These are phyloP conservation scores for Chaetomium olivaceum DNA, from an alignment of 2,329 filamentous ascomycete species.

Conservation along the genomic window DNA sequence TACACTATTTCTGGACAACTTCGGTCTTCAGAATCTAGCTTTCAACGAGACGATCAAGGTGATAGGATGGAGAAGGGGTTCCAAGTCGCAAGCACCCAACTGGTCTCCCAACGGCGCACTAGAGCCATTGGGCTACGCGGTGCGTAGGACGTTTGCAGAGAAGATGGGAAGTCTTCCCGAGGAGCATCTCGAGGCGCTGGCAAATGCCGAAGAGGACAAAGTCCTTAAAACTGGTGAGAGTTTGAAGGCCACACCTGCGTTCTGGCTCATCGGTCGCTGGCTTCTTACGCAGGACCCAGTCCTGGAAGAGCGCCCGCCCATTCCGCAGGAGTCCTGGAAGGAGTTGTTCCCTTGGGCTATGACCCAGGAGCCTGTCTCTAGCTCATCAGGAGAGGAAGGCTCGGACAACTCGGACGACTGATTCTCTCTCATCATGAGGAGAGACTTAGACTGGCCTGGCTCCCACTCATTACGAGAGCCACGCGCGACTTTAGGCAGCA, in stretches of 20 bases:
- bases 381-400: too few species aligned
- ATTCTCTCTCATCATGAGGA: too few species aligned
- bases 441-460: too few species aligned
- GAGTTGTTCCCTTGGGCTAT: background rate
- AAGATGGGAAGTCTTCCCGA: background rate
- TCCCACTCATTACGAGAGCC: too few species aligned
- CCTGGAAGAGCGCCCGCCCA: background rate
- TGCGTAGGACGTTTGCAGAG: background rate
- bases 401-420: too few species aligned
- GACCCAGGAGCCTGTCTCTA: background rate
- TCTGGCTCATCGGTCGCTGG: background rate
- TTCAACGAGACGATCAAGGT: too few species aligned
- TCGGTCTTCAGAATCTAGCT: too few species aligned
- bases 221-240: rapidly evolving
- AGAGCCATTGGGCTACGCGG: background rate
- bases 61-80: too few species aligned
- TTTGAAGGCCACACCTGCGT: too few species aligned
- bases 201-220: background rate
- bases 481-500: too few species aligned
- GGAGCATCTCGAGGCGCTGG: background rate
- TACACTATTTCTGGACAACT: too few species aligned
- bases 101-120: background rate
- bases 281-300: background rate
- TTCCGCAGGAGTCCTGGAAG: background rate
- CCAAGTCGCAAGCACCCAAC: background rate